Base-by-base conservation (phyloP, 179 eudicot species). In the Spergularia azorica region DNA sequence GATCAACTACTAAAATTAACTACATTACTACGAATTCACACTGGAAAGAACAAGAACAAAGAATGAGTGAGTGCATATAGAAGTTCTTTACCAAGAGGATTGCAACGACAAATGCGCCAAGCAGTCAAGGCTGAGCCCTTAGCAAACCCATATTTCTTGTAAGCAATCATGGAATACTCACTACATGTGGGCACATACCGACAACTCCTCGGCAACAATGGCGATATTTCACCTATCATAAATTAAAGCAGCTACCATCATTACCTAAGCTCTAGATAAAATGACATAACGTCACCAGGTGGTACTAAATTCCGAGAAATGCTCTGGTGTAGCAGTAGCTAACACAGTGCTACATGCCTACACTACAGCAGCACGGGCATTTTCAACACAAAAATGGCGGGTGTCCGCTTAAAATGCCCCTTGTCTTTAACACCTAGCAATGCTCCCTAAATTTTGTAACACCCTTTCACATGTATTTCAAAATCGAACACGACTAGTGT, bases 181-280 rank as follows among this genome's bases (percentile, higher is more conserved):
- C 98, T 92, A 68, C 98, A 94, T 3, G 96, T 87, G 17, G 98
- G 98, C 79, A 94, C 87, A 86, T 89, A 94, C 9, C 98, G 92
- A 65, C 98, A 94, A 79, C 98, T 92, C 43, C 75, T 92, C 3
- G 92, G 98, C 86, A 95, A 20, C 76, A 95, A 41, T 4, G 98
- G 98, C 12, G 98, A 95, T 68, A 95, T 92, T 82, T 92, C 98
- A 69, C 91, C 98, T 94, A 87, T 78, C 63, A 75, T 46, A 17
- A 56, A 58, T 7, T 20, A 62, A 65, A 39, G 15, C 11, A 15
- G 12, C 54, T 43, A 69, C 41, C 20, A 39, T 65, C 41, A 39
- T n/a, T 2, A 68, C 48, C 15, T 7, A 68, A 20, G 12, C 38
- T 8, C 56, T 15, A 43, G n/a, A 66, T 46, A 46, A 9, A 46